Evolutionary conservation across 345 rosid genomes (phyloP).

Genomic region (Eucalyptus regnans): DNA sequence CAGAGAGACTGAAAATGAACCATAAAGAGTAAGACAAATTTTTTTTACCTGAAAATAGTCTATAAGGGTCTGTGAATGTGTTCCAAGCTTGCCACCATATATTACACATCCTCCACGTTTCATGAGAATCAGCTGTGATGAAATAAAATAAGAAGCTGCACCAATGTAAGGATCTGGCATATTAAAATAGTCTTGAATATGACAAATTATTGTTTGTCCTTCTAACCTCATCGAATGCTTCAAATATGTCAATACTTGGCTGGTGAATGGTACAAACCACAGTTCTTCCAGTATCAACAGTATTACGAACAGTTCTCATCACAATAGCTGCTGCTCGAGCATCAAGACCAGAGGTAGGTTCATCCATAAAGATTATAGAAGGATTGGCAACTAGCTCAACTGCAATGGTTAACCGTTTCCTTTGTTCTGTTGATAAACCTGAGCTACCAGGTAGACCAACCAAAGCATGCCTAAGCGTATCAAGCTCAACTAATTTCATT

Average conservation of each 20-base stretch:
- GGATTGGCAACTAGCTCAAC: conserved; percentile 98
- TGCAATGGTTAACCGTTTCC: conserved; percentile 88
- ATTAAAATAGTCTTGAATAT: neutral
- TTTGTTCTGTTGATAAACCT: conserved; percentile 90
- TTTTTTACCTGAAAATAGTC: conserved; percentile 75
- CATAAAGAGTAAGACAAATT: neutral
- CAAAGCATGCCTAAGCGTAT: conserved; percentile 50
- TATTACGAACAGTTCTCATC: conserved; percentile 90
- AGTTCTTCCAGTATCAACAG: conserved; percentile 93
- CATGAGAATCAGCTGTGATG: conserved; percentile 78
- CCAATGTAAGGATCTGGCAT: neutral
- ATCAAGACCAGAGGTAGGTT: conserved; percentile 96
- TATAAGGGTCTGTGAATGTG: conserved; percentile 46
- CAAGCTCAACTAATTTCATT: conserved; percentile 85
- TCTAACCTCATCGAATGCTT: conserved; percentile 90
- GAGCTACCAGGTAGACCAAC: conserved; percentile 84
- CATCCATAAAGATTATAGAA: conserved; percentile 91
- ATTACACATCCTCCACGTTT: conserved; percentile 89
- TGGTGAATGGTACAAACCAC: conserved; percentile 95
- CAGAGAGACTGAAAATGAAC: neutral
- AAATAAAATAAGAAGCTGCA: neutral
- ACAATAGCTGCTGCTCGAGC: conserved; percentile 98
- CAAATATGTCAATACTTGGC: conserved; percentile 90
- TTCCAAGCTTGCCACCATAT: conserved; percentile 82
- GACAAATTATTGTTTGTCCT: neutral